A percentile compares a stretch with the other conserved stretches of the same genome.
Conservation (phyloP, 768 basidiomycete species). For the Russula ochroleuca region DNA sequence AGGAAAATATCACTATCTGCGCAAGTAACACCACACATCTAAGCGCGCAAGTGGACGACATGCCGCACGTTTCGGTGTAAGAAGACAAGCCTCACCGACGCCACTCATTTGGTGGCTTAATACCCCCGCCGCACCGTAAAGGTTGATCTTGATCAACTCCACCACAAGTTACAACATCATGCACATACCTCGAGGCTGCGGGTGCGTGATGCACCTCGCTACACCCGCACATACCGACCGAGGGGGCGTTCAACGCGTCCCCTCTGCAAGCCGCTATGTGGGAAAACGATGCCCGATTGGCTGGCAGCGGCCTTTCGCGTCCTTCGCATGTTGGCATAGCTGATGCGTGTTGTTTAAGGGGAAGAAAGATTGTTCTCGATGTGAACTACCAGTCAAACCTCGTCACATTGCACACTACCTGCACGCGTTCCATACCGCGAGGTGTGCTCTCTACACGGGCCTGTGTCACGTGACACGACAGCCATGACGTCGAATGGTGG, state of each 20-base stretch:
- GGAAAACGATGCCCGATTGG: slow-evolving; percentile 49
- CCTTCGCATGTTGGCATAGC: slow-evolving; percentile 12
- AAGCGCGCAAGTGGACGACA: slow-evolving; percentile 14
- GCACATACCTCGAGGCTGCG: slow-evolving; percentile 63
- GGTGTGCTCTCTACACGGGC: slow-evolving; percentile 29
- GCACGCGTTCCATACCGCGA: slow-evolving; percentile 9
- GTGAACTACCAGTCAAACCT: slow-evolving; percentile 52
- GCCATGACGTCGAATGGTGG: not conserved
- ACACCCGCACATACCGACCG: slow-evolving; percentile 13
- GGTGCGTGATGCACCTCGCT: slow-evolving; percentile 34
- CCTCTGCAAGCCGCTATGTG: slow-evolving; percentile 44
- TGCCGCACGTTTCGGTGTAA: slow-evolving; percentile 40
- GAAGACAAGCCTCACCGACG: slow-evolving; percentile 25
- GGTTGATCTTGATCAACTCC: slow-evolving; percentile 7
- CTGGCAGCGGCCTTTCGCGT: slow-evolving; percentile 37
- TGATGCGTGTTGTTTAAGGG: slow-evolving; percentile 35
- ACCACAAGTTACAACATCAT: slow-evolving; percentile 43
- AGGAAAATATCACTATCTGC: slow-evolving; percentile 15
- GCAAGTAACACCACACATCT: slow-evolving; percentile 17
- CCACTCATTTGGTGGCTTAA: not conserved
- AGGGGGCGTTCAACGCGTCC: slow-evolving; percentile 3
- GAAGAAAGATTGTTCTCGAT: slow-evolving; percentile 52
- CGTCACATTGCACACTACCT: slow-evolving; percentile 53
- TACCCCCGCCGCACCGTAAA: slow-evolving; percentile 16
- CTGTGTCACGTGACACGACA: slow-evolving; percentile 39